Evolutionary conservation across 768 basidiomycete genomes (phyloP), one percentile per base, ranked within the genome.

Genomic region (Chlorophyllum brunneum): DNA sequence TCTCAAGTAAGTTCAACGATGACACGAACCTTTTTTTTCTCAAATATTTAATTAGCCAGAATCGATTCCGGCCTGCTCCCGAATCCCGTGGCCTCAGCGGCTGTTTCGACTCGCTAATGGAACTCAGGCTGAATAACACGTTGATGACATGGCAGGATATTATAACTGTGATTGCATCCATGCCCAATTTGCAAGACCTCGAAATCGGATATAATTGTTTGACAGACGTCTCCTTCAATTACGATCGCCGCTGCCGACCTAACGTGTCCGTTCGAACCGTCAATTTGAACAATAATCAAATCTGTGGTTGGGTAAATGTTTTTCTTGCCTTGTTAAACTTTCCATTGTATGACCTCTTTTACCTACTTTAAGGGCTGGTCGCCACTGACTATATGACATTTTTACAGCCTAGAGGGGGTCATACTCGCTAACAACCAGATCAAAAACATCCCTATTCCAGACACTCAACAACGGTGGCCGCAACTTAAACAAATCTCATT

Each of bases 171-270:
- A 75, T 74, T 26, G 58, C 63, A 9, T 65, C 68, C 55, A 84
- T 89, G 80, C 79, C 81, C 3, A 67, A 61, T 30, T 68, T 89
- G 33, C 68, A 67, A 31, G 59, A 71, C 2, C 69, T 90, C 11
- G 88, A 93, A 68, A 64, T 88, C 58, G 91, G 88, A 9, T 81
- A 85, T 67, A 93, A 93, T 61, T 60, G 67, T 9, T 67, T 92
- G 41, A 58, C 62, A 18, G 63, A 55, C 20, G 66, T 81, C 38
- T 58, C 57, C 49, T 54, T 54, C 54, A 58, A 64, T 59, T 48
- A 42, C 50, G 54, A 48, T 55, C 56, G 58, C 29, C 44, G 37
- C 26, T 37, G 48, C 46, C 38, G 45, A 37, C 31, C 53, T 54
- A 62, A 57, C 51, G 26, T 55, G 61, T 66, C 68, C 45, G 59